A percentile compares a stretch with the other conserved stretches of the same genome.
These are phyloP conservation scores for Acanthamoeba triangularis DNA, from an alignment of 208 protist species.

Conservation along the genomic window DNA sequence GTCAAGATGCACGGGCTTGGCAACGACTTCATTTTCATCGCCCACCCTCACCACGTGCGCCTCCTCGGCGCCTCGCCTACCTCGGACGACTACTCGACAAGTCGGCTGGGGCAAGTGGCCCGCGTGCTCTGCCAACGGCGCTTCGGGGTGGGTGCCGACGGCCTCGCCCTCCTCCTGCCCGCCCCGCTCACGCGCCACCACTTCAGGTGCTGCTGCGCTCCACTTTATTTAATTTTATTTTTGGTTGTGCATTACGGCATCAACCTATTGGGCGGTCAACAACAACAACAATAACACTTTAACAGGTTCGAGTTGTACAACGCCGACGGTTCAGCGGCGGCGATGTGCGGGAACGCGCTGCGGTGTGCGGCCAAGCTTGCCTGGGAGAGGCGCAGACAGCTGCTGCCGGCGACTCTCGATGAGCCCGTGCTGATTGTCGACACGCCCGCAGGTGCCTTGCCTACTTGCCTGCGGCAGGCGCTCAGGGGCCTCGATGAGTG, in stretches of 20 bases:
- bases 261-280: too few species aligned
- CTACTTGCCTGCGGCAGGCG: neutral
- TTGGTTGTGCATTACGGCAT: too few species aligned
- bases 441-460: slow-evolving; percentile 21
- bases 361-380: slow-evolving; percentile 33
- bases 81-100: neutral
- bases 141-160: slow-evolving; percentile 42
- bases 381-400: neutral
- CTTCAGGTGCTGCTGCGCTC: too few species aligned
- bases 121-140: neutral
- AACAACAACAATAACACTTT: neutral
- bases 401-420: neutral
- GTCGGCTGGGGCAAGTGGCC: neutral
- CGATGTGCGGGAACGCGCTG: slow-evolving; percentile 49
- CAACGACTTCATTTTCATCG: slow-evolving; percentile 19
- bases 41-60: neutral
- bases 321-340: slow-evolving; percentile 41
- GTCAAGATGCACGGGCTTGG: slow-evolving; percentile 49
- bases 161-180: neutral
- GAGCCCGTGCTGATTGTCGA: neutral
- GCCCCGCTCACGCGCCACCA: neutral
- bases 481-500: neutral
- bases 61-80: neutral
- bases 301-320: slow-evolving; percentile 52
- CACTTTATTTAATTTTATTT: too few species aligned